Evolutionary conservation across 768 basidiomycete species (phyloP).

Genomic region (Termitomyces titanicus): DNA sequence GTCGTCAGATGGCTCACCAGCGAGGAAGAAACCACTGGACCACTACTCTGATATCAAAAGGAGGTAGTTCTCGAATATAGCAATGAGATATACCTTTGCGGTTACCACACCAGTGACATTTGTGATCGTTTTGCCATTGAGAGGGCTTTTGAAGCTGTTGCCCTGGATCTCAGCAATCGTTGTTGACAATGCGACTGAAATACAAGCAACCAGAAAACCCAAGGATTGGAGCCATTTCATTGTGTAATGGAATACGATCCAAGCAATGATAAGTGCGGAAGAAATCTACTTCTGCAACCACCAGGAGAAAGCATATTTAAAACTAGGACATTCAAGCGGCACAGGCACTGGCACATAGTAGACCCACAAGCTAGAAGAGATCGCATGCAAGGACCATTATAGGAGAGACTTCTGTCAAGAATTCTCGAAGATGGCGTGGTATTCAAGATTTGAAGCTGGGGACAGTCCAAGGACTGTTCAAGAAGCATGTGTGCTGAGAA

Average conservation of each 20-base stretch:
- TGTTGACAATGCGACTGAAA: conserved; percentile 26
- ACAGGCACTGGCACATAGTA: conserved; percentile 4
- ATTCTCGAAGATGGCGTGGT: background rate
- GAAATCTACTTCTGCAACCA: background rate
- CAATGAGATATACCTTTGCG: conserved; percentile 38
- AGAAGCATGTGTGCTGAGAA: background rate
- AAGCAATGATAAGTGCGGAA: background rate
- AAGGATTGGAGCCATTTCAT: conserved; percentile 31
- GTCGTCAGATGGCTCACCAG: conserved; percentile 40
- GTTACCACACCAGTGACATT: conserved; percentile 50
- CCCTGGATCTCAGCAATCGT: conserved; percentile 55
- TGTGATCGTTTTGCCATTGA: conserved; percentile 38
- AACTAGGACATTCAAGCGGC: background rate
- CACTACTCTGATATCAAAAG: conserved; percentile 25
- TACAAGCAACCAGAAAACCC: conserved; percentile 24
- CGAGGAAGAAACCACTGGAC: conserved; percentile 45
- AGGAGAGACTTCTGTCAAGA: background rate
- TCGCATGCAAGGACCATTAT: conserved; percentile 15
- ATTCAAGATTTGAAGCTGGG: background rate
- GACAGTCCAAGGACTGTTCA: background rate
- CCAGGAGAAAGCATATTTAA: conserved; percentile 4
- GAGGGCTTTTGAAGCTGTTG: conserved; percentile 41
- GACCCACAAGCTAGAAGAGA: conserved; percentile 5
- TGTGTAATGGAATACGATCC: conserved; percentile 4
- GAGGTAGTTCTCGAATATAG: background rate